Evolutionary conservation across 75 land plant genomes (phyloP), one percentile per base, ranked within the genome.

Genomic region (Sequoia sempervirens): DNA sequence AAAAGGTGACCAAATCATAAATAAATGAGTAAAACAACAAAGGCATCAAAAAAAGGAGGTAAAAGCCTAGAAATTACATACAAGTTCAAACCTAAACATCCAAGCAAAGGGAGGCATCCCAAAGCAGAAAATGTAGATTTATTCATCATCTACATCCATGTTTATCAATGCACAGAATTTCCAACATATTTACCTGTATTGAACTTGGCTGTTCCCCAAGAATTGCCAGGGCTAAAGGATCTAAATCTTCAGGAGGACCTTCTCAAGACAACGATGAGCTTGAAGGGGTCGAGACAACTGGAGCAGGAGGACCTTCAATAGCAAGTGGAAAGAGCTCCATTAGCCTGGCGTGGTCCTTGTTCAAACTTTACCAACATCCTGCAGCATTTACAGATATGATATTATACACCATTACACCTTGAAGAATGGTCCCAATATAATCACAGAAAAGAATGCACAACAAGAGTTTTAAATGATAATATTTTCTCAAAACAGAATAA

Each of bases 291-390:
- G 84, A 84, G 40, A 14, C 79, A 52, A 90, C 50, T 73, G 87
- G 15, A 76, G 81, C 89, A 45, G 99, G 94, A 47, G 99, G 91
- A 30, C 93, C 99, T 89, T 98, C 99, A 84, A 98, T 93, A 37
- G 99, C 95, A 37, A 97, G 90, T 30, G 97, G 50, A 82, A 64
- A 88, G 53, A 58, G 91, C 73, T 38, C 94, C 94, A 91, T 91
- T 91, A 41, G 76, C 82, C 12, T 84, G 84, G 13, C 83, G 7
- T 12, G 81, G 14, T 34, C 43, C 87, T 70, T 87, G 90, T 7
- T 93, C 91, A 34, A 34, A 61, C 54, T 58, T 53, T 50, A 78
- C 79, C 52, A 46, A 84, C 52, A 47, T 91, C 95, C 93, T 92
- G 87, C 66, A 15, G 80, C n/a, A 20, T 6, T 23, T 78, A 78